Conservation (phyloP, 2,329 filamentous ascomycete genomes). For the Chaetomiaceae sp. region DNA sequence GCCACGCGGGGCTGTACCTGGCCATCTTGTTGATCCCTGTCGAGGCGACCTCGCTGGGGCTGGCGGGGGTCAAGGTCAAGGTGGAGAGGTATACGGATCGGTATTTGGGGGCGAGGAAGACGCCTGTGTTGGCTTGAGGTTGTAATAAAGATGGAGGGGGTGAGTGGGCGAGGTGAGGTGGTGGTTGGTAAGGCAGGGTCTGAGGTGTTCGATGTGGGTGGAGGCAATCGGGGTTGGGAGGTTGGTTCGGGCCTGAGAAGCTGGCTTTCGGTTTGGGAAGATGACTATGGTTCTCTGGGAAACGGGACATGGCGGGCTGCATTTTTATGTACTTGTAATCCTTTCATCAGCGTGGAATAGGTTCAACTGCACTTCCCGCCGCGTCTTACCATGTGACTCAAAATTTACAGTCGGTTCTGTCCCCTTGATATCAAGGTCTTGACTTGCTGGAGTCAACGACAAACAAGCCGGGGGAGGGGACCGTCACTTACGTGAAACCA, state of each 20-base stretch:
- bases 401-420: too few species aligned
- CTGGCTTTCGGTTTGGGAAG: too few species aligned
- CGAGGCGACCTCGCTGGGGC: slow-evolving; percentile 45
- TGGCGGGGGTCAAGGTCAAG: slow-evolving; percentile 43
- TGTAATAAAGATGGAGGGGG: background rate
- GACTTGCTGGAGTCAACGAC: too few species aligned
- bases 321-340: background rate
- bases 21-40: slow-evolving; percentile 54
- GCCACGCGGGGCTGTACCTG: slow-evolving; percentile 50
- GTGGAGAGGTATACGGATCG: slow-evolving; percentile 40
- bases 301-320: background rate
- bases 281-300: background rate
- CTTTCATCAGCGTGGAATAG: background rate
- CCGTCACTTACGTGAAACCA: too few species aligned
- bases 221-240: background rate
- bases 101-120: slow-evolving; percentile 33
- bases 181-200: background rate
- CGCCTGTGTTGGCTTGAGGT: slow-evolving; percentile 17
- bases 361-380: background rate
- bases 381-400: too few species aligned
- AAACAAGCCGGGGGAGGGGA: too few species aligned
- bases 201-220: background rate
- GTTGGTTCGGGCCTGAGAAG: too few species aligned
- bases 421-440: too few species aligned
- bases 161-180: background rate